phyloP scores from a whole-genome alignment of 805 yeast species.

The Tetrapisispora iriomotensis region DNA sequence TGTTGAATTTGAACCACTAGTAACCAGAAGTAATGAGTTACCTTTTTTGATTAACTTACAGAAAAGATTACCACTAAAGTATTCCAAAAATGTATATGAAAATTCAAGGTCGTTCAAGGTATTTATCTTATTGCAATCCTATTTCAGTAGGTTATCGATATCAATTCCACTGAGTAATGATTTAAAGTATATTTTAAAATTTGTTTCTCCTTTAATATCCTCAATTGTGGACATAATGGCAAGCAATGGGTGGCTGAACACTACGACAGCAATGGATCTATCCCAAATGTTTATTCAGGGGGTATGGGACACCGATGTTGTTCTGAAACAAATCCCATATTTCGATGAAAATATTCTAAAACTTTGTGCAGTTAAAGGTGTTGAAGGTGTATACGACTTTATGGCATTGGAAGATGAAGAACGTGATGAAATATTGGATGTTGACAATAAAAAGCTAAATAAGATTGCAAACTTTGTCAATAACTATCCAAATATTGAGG shows the following conservation, averaged over 20 bases:
- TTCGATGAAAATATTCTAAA: conserved; percentile 39
- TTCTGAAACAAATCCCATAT: conserved; percentile 74
- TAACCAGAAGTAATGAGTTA: conserved; percentile 55
- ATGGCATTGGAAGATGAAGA: conserved; percentile 66
- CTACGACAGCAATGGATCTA: conserved; percentile 75
- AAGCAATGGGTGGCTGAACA: conserved; percentile 69
- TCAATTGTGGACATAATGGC: conserved; percentile 70
- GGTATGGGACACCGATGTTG: conserved; percentile 69
- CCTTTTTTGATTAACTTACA: conserved; percentile 40
- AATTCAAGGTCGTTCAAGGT: conserved; percentile 56
- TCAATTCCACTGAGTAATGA: conserved; percentile 56
- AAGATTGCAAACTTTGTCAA: conserved; percentile 83
- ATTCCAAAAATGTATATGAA: conserved; percentile 24
- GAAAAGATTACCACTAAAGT: conserved; percentile 53
- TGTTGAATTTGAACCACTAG: conserved; percentile 59
- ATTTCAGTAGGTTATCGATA: conserved; percentile 55
- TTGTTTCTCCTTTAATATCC: conserved; percentile 42
- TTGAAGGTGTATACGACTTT: conserved; percentile 71
- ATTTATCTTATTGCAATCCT: conserved; percentile 69
- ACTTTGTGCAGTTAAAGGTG: conserved; percentile 44
- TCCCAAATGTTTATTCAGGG: conserved; percentile 85
- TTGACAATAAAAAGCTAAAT: conserved; percentile 41
- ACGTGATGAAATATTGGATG: conserved; percentile 50
- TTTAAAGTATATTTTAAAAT: conserved; percentile 41
- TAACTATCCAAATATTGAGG: conserved; percentile 77